Conservation (phyloP, 2,329 filamentous ascomycete genomes). For the Dactylellina haptotyla region DNA sequence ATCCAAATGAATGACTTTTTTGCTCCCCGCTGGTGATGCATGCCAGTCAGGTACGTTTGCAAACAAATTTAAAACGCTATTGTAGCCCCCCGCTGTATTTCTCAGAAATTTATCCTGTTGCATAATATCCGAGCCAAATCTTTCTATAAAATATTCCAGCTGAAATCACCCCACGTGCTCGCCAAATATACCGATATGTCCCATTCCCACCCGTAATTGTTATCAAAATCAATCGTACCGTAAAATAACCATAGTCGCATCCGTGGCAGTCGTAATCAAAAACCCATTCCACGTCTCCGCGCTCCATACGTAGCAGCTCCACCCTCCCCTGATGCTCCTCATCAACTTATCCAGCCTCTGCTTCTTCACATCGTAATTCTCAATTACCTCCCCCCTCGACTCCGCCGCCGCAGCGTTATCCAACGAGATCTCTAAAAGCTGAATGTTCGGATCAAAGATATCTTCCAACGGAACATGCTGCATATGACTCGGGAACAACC, state of each 20-base stretch:
- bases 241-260: conserved; percentile 50
- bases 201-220: neutral
- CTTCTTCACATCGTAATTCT: conserved; percentile 10
- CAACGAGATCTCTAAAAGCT: conserved; percentile 38
- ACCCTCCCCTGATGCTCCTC: conserved; percentile 44
- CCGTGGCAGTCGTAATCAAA: conserved; percentile 38
- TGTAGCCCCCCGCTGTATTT: too few relatives aligned
- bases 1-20: too few relatives aligned
- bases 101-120: too few relatives aligned
- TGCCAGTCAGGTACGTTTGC: too few relatives aligned
- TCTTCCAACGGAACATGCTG: conserved; percentile 47
- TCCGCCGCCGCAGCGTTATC: conserved; percentile 2
- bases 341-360: conserved; percentile 41
- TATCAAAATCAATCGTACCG: conserved; percentile 37
- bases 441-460: conserved; percentile 36
- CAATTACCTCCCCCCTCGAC: neutral
- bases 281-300: conserved; percentile 53
- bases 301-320: conserved; percentile 53
- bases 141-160: too few relatives aligned
- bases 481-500: conserved; percentile 46
- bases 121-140: too few relatives aligned
- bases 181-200: too few relatives aligned
- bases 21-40: too few relatives aligned
- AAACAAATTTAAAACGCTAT: too few relatives aligned
- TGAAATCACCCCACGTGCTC: too few relatives aligned